A percentile compares a stretch with the other conserved stretches of the same genome.
Evolutionary conservation across 257 asterid species (phyloP).

Genomic region (Asclepias syriaca): DNA sequence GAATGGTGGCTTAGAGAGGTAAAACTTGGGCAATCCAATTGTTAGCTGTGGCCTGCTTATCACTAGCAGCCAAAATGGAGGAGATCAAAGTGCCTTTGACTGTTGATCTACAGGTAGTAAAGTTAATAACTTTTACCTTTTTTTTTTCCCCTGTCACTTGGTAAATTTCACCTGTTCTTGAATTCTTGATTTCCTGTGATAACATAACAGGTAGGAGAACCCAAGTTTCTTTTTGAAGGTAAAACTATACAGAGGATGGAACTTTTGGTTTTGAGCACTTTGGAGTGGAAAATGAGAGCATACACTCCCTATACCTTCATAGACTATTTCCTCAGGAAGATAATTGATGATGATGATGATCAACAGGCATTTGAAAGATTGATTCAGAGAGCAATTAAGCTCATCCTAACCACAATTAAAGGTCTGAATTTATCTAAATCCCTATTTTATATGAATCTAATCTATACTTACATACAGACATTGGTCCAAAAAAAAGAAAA

Average conservation of each 20-base stretch:
- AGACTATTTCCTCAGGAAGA: conserved; percentile 47
- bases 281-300: conserved; percentile 69
- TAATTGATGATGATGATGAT: conserved; percentile 22
- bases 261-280: conserved; percentile 47
- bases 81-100: conserved; percentile 52
- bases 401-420: conserved; percentile 48
- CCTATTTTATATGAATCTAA: conserved; percentile 2
- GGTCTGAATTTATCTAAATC: conserved; percentile 27
- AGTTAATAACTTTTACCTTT: not conserved
- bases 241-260: conserved; percentile 71
- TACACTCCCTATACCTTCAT: conserved; percentile 62
- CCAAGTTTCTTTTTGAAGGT: conserved; percentile 47
- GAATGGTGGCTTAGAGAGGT: conserved; percentile 28
- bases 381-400: conserved; percentile 42
- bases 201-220: conserved; percentile 51
- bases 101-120: conserved; percentile 57
- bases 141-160: not conserved
- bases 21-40: conserved; percentile 54
- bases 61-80: conserved; percentile 66
- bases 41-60: conserved; percentile 64
- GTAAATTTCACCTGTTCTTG: not conserved
- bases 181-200: not conserved
- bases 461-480: not conserved
- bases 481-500: not conserved
- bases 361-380: conserved; percentile 19